Evolutionary conservation across 2,329 filamentous ascomycete genomes (phyloP).

Genomic region (Monilinia vaccinii-corymbosi): DNA sequence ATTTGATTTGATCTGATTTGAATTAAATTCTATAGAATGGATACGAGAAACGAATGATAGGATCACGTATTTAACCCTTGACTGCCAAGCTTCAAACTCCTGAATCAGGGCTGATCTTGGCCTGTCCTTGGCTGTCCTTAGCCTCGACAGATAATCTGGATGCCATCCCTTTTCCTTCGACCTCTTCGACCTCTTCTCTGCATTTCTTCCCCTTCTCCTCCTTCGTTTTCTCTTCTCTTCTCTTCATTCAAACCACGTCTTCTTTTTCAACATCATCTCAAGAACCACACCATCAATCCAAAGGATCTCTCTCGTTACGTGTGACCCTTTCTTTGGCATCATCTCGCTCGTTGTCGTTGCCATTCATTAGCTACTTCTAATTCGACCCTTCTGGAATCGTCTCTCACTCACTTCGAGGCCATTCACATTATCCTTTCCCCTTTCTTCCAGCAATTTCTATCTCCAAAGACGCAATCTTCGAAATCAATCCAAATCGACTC

Average conservation of each 20-base stretch:
- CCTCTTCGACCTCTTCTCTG: not conserved
- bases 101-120: too few relatives aligned
- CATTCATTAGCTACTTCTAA: slow-evolving; percentile 16
- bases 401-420: slow-evolving; percentile 23
- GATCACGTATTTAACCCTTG: slow-evolving; percentile 7
- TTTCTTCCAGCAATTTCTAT: not conserved
- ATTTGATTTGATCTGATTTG: too few relatives aligned
- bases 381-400: slow-evolving; percentile 11
- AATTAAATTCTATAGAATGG: too few relatives aligned
- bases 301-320: not conserved
- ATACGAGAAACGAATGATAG: too few relatives aligned
- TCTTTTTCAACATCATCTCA: too few relatives aligned
- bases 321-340: slow-evolving; percentile 3
- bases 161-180: not conserved
- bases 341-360: slow-evolving; percentile 21
- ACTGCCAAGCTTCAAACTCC: not conserved
- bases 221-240: not conserved
- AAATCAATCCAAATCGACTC: not conserved
- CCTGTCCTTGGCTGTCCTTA: not conserved
- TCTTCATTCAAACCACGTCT: slow-evolving; percentile 6
- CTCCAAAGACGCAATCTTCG: too few relatives aligned
- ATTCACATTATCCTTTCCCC: slow-evolving; percentile 8
- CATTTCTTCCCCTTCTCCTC: not conserved
- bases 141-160: not conserved
- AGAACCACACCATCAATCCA: too few relatives aligned